These are phyloP conservation scores for Colletotrichum sp. DNA, from an alignment of 2,329 filamentous ascomycete species.

Conservation along the genomic window DNA sequence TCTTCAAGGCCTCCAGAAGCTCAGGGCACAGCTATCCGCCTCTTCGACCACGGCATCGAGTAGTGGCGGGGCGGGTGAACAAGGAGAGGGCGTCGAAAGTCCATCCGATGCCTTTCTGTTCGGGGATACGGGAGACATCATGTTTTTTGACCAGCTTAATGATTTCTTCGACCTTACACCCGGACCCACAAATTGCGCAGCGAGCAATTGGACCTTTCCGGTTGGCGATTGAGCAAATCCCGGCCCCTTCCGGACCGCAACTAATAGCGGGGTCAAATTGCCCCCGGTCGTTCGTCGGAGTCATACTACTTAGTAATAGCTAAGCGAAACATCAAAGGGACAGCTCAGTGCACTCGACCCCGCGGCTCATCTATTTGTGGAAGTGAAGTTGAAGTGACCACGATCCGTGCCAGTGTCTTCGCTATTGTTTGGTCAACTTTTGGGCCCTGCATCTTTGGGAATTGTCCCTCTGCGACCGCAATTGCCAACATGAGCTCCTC, in stretches of 20 bases:
- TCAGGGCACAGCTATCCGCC: background rate
- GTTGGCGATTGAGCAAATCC: background rate
- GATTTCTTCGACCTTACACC: background rate
- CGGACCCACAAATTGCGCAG: background rate
- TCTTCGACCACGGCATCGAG: background rate
- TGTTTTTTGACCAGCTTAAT: background rate
- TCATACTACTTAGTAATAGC: background rate
- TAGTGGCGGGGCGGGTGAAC: background rate
- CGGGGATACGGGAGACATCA: background rate
- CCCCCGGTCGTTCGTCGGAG: background rate
- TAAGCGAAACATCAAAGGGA: background rate
- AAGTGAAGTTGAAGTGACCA: background rate
- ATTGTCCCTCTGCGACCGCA: background rate
- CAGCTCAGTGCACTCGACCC: background rate
- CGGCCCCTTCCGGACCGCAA: background rate
- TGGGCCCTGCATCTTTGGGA: background rate
- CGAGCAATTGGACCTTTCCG: background rate
- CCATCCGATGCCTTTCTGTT: background rate
- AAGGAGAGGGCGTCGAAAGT: background rate
- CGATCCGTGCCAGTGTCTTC: background rate
- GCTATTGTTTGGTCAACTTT: background rate
- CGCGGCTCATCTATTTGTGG: background rate
- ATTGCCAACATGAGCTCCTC: background rate
- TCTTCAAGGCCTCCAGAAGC: background rate
- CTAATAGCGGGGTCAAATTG: background rate